These are phyloP conservation scores for Wickerhamomyces xylosicus DNA, from an alignment of 805 yeast genomes.

Conservation along the genomic window DNA sequence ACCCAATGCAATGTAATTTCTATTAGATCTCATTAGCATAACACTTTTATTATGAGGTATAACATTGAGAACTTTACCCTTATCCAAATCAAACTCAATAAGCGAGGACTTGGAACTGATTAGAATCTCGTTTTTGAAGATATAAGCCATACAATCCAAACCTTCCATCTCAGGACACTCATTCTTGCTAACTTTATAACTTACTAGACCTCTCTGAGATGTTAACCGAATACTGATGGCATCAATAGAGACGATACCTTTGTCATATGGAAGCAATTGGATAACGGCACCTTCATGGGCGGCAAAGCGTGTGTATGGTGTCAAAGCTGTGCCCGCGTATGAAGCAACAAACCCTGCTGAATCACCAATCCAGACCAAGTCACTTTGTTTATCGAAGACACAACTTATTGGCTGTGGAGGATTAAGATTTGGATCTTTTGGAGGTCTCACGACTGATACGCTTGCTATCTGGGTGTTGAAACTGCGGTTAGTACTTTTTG, in stretches of 20 bases:
- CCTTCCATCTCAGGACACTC: constrained; percentile 23
- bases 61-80: constrained; percentile 24
- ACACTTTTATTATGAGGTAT: constrained; percentile 35
- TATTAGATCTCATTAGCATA: constrained; percentile 36
- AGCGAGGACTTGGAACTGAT: constrained; percentile 33
- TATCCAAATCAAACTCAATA: constrained; percentile 31
- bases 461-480: constrained; percentile 6
- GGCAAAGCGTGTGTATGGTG: constrained; percentile 46
- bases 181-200: constrained; percentile 21
- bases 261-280: constrained; percentile 42
- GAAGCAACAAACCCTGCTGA: constrained; percentile 32
- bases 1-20: constrained; percentile 49
- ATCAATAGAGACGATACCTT: constrained; percentile 51
- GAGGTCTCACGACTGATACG: constrained; percentile 16
- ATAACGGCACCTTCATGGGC: constrained; percentile 41
- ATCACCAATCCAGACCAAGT: constrained; percentile 83
- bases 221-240: constrained; percentile 40
- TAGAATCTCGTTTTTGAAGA: constrained; percentile 32
- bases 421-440: constrained; percentile 7
- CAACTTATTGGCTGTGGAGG: constrained; percentile 17
- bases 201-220: constrained; percentile 44
- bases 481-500: neutral
- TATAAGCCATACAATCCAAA: constrained; percentile 21
- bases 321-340: constrained; percentile 34
- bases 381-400: constrained; percentile 60